phyloP scores from a whole-genome alignment of 2,329 filamentous ascomycete genomes.

The Leptosphaerulina australis region DNA sequence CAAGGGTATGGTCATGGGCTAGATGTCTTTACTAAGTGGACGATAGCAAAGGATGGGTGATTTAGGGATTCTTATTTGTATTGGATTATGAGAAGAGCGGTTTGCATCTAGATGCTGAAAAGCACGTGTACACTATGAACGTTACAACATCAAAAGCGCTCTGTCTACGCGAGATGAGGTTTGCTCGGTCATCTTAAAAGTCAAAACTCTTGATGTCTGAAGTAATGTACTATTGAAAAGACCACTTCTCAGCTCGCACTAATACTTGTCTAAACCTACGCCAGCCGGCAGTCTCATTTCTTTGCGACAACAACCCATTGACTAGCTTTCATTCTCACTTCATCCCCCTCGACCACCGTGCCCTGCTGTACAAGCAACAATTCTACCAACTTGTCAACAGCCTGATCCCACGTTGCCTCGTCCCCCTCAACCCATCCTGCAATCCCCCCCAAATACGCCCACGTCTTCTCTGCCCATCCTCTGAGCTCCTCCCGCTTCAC shows the following conservation, averaged over 20 bases:
- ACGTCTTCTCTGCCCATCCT: slow-evolving; percentile 36
- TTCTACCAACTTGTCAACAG: slow-evolving; percentile 32
- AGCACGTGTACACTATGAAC: slow-evolving; percentile 22
- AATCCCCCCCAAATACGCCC: slow-evolving; percentile 40
- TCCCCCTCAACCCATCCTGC: slow-evolving; percentile 34
- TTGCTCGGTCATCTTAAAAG: slow-evolving; percentile 9
- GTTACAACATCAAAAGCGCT: slow-evolving; percentile 18
- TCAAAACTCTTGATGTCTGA: slow-evolving; percentile 20
- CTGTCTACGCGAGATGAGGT: too few relatives aligned
- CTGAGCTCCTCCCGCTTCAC: slow-evolving; percentile 25
- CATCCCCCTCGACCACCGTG: slow-evolving; percentile 30
- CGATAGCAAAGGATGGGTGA: neutral
- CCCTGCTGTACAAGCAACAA: slow-evolving; percentile 24
- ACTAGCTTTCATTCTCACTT: slow-evolving; percentile 37
- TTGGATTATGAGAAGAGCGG: slow-evolving; percentile 11
- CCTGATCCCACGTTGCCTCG: slow-evolving; percentile 38
- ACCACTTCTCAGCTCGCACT: neutral
- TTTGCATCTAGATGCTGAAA: slow-evolving; percentile 17
- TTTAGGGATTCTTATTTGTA: slow-evolving; percentile 16
- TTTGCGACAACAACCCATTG: slow-evolving; percentile 39
- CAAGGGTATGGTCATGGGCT: slow-evolving; percentile 68
- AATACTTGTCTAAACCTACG: neutral
- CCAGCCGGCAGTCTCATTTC: slow-evolving; percentile 17
- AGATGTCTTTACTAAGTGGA: slow-evolving; percentile 21
- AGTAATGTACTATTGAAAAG: slow-evolving; percentile 19